Evolutionary conservation across 225 moss, liverwort and hornwort species (phyloP).

Genomic region (Neckera pumila): DNA sequence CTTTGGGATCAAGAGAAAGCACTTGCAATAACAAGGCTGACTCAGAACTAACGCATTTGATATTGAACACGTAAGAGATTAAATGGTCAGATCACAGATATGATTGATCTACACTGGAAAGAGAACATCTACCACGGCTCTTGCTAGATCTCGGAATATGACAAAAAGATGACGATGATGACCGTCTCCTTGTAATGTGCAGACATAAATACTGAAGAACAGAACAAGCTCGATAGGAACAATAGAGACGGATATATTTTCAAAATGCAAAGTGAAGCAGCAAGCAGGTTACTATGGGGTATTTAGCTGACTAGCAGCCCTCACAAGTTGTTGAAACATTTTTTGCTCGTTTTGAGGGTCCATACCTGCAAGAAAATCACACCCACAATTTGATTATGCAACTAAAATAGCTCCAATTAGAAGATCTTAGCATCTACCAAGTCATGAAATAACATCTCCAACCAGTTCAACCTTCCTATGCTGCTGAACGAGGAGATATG

Average conservation of each 20-base stretch:
- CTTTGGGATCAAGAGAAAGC: slow-evolving; percentile 73
- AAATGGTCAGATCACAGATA: neutral
- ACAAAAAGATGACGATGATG: neutral
- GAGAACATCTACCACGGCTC: neutral
- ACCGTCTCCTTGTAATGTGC: neutral
- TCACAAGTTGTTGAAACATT: slow-evolving; percentile 98
- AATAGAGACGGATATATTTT: neutral
- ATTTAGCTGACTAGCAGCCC: slow-evolving; percentile 85
- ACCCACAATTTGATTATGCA: neutral
- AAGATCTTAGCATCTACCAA: neutral
- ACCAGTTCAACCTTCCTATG: neutral
- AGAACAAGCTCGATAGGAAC: neutral
- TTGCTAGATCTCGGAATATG: neutral
- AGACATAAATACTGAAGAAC: neutral
- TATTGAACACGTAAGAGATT: neutral
- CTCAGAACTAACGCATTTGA: neutral
- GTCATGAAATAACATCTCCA: neutral
- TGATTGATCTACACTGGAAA: neutral
- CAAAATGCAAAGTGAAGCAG: neutral
- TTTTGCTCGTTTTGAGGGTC: slow-evolving; percentile 93
- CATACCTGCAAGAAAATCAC: slow-evolving; percentile 51
- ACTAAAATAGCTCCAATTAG: neutral
- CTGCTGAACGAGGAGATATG: neutral
- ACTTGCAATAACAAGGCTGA: slow-evolving; percentile 29
- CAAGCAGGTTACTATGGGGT: slow-evolving; percentile 72